These are phyloP conservation scores for Tricholoma saponaceum DNA, from an alignment of 768 basidiomycete species.

Conservation along the genomic window DNA sequence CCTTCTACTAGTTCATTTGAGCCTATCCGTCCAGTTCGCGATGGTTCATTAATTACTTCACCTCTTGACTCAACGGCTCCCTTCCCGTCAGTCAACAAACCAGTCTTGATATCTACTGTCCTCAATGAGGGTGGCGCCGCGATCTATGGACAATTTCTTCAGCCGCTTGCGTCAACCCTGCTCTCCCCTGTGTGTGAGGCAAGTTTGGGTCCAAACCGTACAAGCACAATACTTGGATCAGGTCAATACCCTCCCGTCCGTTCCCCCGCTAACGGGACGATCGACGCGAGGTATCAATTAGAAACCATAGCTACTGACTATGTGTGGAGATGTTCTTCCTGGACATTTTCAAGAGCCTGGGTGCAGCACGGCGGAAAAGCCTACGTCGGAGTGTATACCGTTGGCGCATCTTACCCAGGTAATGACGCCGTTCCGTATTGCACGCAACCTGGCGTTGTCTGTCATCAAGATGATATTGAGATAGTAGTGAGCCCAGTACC, in stretches of 20 bases:
- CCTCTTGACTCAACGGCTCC: constrained; percentile 57
- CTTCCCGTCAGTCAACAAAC: constrained; percentile 60
- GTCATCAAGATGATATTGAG: constrained; percentile 82
- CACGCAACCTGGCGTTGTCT: constrained; percentile 51
- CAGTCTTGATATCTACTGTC: constrained; percentile 69
- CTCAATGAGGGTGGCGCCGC: constrained; percentile 67
- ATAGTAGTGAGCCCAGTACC: constrained; percentile 52
- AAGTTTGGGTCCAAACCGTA: constrained; percentile 45
- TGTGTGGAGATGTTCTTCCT: constrained; percentile 65
- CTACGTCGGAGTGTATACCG: constrained; percentile 61
- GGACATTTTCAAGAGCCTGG: constrained; percentile 71
- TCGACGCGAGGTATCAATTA: constrained; percentile 55
- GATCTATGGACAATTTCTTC: constrained; percentile 43
- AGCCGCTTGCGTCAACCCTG: constrained; percentile 31
- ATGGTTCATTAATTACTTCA: constrained; percentile 65
- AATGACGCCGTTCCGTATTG: constrained; percentile 58
- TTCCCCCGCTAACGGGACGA: constrained; percentile 22
- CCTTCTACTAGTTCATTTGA: constrained; percentile 47
- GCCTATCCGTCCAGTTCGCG: constrained; percentile 65
- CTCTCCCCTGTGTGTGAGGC: constrained; percentile 36
- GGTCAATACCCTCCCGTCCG: constrained; percentile 41
- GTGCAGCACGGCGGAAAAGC: constrained; percentile 57
- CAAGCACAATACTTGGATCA: constrained; percentile 38
- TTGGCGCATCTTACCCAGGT: constrained; percentile 70
- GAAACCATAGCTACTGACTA: constrained; percentile 63